These are phyloP conservation scores for Candida sonorensis DNA, from an alignment of 805 yeast species.

Conservation along the genomic window DNA sequence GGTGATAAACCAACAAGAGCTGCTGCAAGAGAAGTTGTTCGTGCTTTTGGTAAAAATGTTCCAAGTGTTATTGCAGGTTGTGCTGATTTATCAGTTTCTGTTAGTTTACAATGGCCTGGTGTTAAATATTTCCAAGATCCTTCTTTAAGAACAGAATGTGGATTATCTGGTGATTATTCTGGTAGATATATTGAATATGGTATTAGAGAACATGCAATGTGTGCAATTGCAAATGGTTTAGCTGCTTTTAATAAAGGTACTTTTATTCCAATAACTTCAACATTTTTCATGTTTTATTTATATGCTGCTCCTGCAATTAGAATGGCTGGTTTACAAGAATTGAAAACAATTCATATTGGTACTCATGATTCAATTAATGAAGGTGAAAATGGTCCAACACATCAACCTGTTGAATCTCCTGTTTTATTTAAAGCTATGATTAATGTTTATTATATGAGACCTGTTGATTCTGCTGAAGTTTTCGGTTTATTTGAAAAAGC, in stretches of 20 bases:
- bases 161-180: conserved; percentile 66
- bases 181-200: conserved; percentile 97
- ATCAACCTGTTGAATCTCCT: conserved; percentile 76
- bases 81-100: conserved; percentile 93
- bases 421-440: conserved; percentile 76
- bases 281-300: conserved; percentile 80
- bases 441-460: conserved; percentile 82
- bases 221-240: conserved; percentile 96
- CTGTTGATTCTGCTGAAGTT: conserved; percentile 86
- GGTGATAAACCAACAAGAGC: conserved; percentile 89
- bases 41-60: conserved; percentile 61
- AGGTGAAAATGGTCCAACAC: conserved; percentile 93
- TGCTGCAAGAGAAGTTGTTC: conserved; percentile 78
- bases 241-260: conserved; percentile 95
- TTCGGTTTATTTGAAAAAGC: conserved; percentile 75
- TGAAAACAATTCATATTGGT: conserved; percentile 80
- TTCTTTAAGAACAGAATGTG: conserved; percentile 35
- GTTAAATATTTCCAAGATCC: conserved; percentile 93
- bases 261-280: conserved; percentile 39
- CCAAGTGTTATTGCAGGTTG: conserved; percentile 77
- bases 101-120: conserved; percentile 77
- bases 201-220: conserved; percentile 99
- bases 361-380: conserved; percentile 87
- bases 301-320: conserved; percentile 86
- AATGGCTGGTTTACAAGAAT: conserved; percentile 76